Percentiles rank a stretch among this genome's conserved stretches.
Evolutionary conservation across 2,329 filamentous ascomycete genomes (phyloP).

Genomic region (Aspergillus cejpii): DNA sequence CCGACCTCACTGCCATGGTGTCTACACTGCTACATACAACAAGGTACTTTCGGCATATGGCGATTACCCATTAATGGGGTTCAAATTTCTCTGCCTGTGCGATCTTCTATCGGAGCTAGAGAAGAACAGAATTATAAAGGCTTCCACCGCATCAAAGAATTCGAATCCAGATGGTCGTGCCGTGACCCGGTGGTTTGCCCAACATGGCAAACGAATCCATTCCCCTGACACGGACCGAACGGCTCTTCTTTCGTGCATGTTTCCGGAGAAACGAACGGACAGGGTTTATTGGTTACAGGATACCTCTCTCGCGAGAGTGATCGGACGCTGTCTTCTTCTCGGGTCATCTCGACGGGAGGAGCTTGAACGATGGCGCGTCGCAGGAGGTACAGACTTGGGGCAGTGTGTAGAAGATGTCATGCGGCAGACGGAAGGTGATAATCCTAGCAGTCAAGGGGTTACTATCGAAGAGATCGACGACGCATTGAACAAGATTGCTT

Average conservation of each 20-base stretch:
- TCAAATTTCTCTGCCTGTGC: slow-evolving; percentile 63
- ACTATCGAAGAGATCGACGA: slow-evolving; percentile 67
- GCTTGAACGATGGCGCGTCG: slow-evolving; percentile 56
- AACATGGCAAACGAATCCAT: slow-evolving; percentile 55
- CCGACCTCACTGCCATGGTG: neutral
- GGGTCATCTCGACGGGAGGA: slow-evolving; percentile 55
- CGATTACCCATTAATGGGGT: slow-evolving; percentile 31
- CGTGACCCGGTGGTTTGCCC: slow-evolving; percentile 62
- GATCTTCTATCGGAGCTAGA: slow-evolving; percentile 66
- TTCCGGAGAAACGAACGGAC: slow-evolving; percentile 70
- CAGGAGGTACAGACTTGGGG: slow-evolving; percentile 61
- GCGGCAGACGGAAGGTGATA: slow-evolving; percentile 49
- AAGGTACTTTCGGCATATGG: neutral
- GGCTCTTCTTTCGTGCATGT: slow-evolving; percentile 66
- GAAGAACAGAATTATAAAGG: slow-evolving; percentile 36
- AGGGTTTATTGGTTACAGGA: slow-evolving; percentile 68
- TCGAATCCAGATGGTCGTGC: slow-evolving; percentile 37
- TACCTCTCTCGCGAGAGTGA: slow-evolving; percentile 55
- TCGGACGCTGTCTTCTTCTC: slow-evolving; percentile 61
- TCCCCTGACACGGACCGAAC: slow-evolving; percentile 51
- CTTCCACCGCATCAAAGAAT: slow-evolving; percentile 23
- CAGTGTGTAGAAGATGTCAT: slow-evolving; percentile 63
- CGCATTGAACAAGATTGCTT: slow-evolving; percentile 60
- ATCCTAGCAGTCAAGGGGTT: slow-evolving; percentile 41
- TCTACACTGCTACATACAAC: neutral